These are phyloP conservation scores for Phycomyces nitens DNA, from an alignment of 192 early-diverging fungal species.

Conservation along the genomic window DNA sequence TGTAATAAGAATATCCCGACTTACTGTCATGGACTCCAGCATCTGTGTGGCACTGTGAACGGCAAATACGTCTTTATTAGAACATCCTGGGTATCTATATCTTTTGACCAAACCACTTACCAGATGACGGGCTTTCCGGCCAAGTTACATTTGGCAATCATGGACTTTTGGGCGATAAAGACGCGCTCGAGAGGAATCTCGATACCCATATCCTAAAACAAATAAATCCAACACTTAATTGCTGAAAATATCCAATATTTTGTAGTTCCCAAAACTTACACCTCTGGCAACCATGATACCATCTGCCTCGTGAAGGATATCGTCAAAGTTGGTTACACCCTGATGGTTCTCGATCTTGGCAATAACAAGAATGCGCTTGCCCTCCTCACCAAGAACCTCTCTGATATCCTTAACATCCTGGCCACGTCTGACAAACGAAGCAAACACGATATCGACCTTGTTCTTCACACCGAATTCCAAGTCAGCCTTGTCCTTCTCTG, in stretches of 20 bases:
- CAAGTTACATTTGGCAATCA: constrained; percentile 96
- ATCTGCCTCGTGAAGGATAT: constrained; percentile 89
- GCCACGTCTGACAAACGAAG: constrained; percentile 93
- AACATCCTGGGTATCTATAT: no score
- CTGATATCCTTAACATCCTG: constrained; percentile 90
- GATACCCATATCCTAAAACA: constrained; percentile 72
- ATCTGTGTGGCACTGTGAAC: constrained; percentile 87
- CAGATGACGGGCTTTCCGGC: constrained; percentile 95
- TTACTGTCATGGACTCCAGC: constrained; percentile 86
- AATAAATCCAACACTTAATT: no score
- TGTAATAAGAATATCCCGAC: no score
- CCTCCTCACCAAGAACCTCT: constrained; percentile 73
- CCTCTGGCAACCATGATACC: constrained; percentile 99
- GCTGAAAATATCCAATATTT: no score
- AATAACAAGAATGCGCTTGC: constrained; percentile 90
- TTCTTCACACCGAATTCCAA: constrained; percentile 90
- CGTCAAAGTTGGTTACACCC: constrained; percentile 98
- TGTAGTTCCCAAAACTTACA: no score
- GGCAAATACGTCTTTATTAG: no score
- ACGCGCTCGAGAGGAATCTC: constrained; percentile 94
- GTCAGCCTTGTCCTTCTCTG: constrained; percentile 91
- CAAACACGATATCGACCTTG: constrained; percentile 92
- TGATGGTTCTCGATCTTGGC: constrained; percentile 98
- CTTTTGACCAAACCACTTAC: no score
- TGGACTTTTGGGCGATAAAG: constrained; percentile 95